Conservation (phyloP, 768 basidiomycete species). For the Naganishia vaughanmartiniae region DNA sequence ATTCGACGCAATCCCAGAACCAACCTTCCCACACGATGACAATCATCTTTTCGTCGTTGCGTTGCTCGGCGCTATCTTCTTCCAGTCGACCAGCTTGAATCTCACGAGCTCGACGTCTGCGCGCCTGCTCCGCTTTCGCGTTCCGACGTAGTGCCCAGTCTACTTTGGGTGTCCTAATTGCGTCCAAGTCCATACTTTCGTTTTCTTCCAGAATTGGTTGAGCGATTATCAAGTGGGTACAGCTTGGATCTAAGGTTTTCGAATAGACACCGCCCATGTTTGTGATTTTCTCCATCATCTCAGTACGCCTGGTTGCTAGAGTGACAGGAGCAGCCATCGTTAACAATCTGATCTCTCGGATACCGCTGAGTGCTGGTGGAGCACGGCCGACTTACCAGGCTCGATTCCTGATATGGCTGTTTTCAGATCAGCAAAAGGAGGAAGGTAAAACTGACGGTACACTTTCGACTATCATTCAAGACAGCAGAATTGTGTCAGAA, state of each 20-base stretch:
- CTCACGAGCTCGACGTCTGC: slow-evolving; percentile 50
- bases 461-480: not conserved
- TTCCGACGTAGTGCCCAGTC: slow-evolving; percentile 60
- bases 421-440: slow-evolving; percentile 68
- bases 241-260: slow-evolving; percentile 70
- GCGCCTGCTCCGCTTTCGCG: slow-evolving; percentile 16
- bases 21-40: slow-evolving; percentile 86
- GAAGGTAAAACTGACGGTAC: slow-evolving; percentile 59
- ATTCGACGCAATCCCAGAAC: slow-evolving; percentile 88
- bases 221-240: slow-evolving; percentile 77
- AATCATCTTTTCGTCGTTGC: slow-evolving; percentile 62
- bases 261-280: slow-evolving; percentile 67
- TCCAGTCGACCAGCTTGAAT: slow-evolving; percentile 32
- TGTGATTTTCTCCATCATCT: slow-evolving; percentile 65
- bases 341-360: not conserved
- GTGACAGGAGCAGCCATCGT: not conserved
- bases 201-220: slow-evolving; percentile 51
- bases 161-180: slow-evolving; percentile 60
- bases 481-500: not conserved
- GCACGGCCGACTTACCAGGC: slow-evolving; percentile 52
- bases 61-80: slow-evolving; percentile 53
- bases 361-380: not conserved
- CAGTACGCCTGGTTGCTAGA: slow-evolving; percentile 58
- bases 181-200: slow-evolving; percentile 38
- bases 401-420: slow-evolving; percentile 75